Evolutionary conservation across 331 rosid genomes (phyloP), one percentile per base, ranked within the genome.

Genomic region (Rosa hybrid): DNA sequence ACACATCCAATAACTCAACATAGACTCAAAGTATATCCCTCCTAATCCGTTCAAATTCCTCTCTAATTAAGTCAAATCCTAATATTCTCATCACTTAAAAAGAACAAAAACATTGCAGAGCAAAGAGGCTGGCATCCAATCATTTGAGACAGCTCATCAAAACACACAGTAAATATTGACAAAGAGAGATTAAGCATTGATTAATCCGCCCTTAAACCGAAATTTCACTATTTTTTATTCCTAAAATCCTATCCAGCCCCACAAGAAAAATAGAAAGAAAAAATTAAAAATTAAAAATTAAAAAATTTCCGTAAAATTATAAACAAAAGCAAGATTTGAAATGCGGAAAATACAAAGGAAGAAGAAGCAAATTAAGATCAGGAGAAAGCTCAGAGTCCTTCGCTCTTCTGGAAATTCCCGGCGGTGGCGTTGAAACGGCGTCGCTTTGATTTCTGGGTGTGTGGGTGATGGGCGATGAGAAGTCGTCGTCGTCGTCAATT

Each of bases 381-480:
- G 75, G 20, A 72, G 67, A 39, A 12, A 62, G 63, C 25, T 56
- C 63, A 6, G 53, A 48, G 57, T 34, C 39, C 4, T 34, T 34
- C 39, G 39, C 39, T 34, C 0, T 34, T 16, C 51, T 12, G 51
- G 51, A 48, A 48, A 48, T 48, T 11, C 16, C 4, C 39, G 39
- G 39, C 39, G 39, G 70, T 13, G 63, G 34, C 12, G 49, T 20
- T 39, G 76, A 81, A 80, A 79, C 90, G 92, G 39, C 62, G 71
- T 75, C 77, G 82, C 18, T 11, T 71, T 65, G 2, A 30, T 74
- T 27, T 12, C 12, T 48, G 46, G 46, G 75, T 60, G 53, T 72
- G 57, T 74, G 77, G 75, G 77, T 70, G 70, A 95, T 95, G 99
- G 98, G 89, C 79, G 98, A 93, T 46, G 96, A 89, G 16, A 89